Conservation (phyloP, 225 moss, liverwort and hornwort genomes). For the Pleurozium schreberi region DNA sequence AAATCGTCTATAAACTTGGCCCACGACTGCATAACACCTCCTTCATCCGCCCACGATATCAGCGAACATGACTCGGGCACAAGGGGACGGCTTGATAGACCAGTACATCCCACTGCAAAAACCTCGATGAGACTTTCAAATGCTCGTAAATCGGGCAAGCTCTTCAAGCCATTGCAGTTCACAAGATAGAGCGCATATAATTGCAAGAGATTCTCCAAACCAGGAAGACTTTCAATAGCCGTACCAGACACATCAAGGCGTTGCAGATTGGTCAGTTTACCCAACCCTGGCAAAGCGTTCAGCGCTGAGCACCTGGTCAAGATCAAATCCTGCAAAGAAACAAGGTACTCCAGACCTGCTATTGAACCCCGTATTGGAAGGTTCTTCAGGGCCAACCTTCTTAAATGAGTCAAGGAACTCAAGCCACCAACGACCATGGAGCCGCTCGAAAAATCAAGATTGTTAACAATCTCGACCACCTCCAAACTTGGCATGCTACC, state of each 20-base stretch:
- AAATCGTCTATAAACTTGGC: not conserved
- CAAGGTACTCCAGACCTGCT: not conserved
- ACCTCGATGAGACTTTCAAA: too few species aligned
- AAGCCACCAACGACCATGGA: not conserved
- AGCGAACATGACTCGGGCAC: not conserved
- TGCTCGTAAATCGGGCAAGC: not conserved
- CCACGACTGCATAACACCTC: accelerated
- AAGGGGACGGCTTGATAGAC: not conserved
- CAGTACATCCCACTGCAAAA: not conserved
- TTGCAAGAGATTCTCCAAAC: not conserved
- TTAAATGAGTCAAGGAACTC: not conserved
- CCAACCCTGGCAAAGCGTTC: not conserved
- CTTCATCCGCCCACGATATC: accelerated
- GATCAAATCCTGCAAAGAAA: not conserved
- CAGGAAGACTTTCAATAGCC: not conserved
- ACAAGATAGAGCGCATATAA: not conserved
- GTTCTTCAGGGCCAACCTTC: not conserved
- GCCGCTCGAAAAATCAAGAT: not conserved
- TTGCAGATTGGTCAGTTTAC: not conserved
- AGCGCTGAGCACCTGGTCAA: not conserved
- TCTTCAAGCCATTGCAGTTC: not conserved
- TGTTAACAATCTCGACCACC: not conserved
- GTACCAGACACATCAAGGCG: not conserved
- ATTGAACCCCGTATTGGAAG: not conserved
- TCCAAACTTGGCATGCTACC: not conserved